Percentiles rank a stretch among this genome's conserved stretches.
Conservation (phyloP, 2,329 filamentous ascomycete species). For the Scedosporium dehoogii region DNA sequence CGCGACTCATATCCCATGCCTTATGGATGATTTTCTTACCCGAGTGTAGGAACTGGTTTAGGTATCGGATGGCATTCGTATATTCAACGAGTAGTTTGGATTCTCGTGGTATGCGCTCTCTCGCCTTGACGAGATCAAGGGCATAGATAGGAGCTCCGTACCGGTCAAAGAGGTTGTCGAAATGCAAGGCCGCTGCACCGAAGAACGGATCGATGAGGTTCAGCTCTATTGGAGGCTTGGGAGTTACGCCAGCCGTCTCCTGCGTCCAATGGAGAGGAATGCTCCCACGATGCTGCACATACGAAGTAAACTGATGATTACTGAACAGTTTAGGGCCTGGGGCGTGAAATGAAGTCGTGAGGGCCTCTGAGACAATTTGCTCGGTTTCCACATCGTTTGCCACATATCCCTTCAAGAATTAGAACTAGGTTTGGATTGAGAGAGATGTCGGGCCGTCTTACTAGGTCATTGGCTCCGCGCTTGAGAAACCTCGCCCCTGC, state of each 20-base stretch:
- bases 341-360: slow-evolving; percentile 91
- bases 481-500: slow-evolving; percentile 92
- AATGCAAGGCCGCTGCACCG: slow-evolving; percentile 83
- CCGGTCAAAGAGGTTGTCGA: slow-evolving; percentile 85
- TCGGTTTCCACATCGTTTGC: slow-evolving; percentile 99
- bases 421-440: neutral
- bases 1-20: slow-evolving; percentile 96
- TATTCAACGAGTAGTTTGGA: slow-evolving; percentile 85
- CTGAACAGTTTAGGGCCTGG: slow-evolving; percentile 78
- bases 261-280: slow-evolving; percentile 98
- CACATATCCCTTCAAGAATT: slow-evolving; percentile 61
- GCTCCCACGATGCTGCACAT: slow-evolving; percentile 91
- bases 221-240: slow-evolving; percentile 91
- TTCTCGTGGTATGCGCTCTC: slow-evolving; percentile 81
- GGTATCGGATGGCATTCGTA: slow-evolving; percentile 75
- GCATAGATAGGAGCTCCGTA: slow-evolving; percentile 91
- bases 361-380: slow-evolving; percentile 90
- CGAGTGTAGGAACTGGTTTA: slow-evolving; percentile 84
- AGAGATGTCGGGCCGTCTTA: slow-evolving; percentile 15
- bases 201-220: slow-evolving; percentile 97
- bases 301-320: slow-evolving; percentile 88
- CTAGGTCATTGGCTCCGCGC: slow-evolving; percentile 80
- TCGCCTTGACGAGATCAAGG: slow-evolving; percentile 80
- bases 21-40: slow-evolving; percentile 86
- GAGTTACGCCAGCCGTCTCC: slow-evolving; percentile 87